Percentiles rank a stretch among this genome's conserved stretches.
phyloP scores from a whole-genome alignment of 306 rosid genomes.

The Malus sieversii region DNA sequence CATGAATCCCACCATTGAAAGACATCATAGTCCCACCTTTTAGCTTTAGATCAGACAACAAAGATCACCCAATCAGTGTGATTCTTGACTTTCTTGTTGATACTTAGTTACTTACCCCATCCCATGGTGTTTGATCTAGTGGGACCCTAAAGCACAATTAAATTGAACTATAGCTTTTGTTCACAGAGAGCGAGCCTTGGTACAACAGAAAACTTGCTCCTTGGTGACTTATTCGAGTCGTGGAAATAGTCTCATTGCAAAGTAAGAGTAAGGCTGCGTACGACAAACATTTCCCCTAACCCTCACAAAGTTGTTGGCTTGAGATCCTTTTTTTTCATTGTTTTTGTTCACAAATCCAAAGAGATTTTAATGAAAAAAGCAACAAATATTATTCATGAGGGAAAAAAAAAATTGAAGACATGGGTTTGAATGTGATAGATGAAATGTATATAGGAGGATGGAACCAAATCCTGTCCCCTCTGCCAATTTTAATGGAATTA shows the following conservation, averaged over 20 bases:
- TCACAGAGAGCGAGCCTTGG: not conserved
- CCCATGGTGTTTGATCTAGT: slow-evolving; percentile 48
- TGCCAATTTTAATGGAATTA: slow-evolving; percentile 24
- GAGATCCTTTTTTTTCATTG: not conserved
- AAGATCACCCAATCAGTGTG: slow-evolving; percentile 35
- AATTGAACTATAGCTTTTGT: not conserved
- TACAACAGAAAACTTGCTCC: no score
- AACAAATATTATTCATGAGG: slow-evolving; percentile 12
- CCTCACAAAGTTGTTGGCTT: no score
- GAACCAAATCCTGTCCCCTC: slow-evolving; percentile 30
- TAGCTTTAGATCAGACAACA: slow-evolving; percentile 50
- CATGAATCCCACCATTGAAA: slow-evolving; percentile 21
- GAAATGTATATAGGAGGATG: slow-evolving; percentile 15
- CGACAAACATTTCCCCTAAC: no score
- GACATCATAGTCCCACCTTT: slow-evolving; percentile 32
- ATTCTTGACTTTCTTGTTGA: slow-evolving; percentile 23
- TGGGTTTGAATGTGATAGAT: slow-evolving; percentile 15
- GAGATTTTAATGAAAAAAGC: slow-evolving; percentile 1
- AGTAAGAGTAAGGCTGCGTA: no score
- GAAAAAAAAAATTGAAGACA: not conserved
- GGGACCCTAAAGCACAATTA: slow-evolving; percentile 24
- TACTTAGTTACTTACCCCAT: slow-evolving; percentile 35
- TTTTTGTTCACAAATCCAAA: not conserved
- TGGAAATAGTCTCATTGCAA: no score
- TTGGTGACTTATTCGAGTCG: no score